Base-by-base conservation (phyloP, 371 early-diverging fungal species). In the Rhizopus arrhizus region DNA sequence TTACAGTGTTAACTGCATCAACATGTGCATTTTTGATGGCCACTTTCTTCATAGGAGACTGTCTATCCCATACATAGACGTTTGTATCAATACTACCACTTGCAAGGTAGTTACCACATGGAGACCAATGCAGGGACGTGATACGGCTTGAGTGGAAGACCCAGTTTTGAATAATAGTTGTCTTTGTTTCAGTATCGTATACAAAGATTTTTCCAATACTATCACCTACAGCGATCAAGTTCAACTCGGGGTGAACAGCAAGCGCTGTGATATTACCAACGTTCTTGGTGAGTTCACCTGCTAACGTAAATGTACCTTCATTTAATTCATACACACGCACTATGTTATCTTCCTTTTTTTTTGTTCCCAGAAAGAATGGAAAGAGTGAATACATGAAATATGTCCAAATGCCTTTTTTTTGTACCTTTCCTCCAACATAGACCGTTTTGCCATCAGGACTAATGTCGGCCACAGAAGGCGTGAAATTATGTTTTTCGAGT, bases 81-180 rank as follows among this genome's bases (percentile, higher is more conserved):
- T 92, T 86, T 59, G 94, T 92, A 70, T 98, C 98, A 47, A 97
- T 81, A 41, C 90, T 82, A 15, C 91, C 91, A 45, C 92, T 91
- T 2, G 87, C 96, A 4, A 91, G 87, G 66, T 89, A 87, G 11
- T 65, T 59, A 10, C 90, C 87, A 69, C 91, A 91, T 4, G 82
- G 77, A 5, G 91, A 85, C 95, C 96, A 97, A 0, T 78, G 73
- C 33, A 98, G 65, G 7, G 77, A 72, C 58, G 88, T 89, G 56
- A 98, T 84, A 33, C 93, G 88, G n/a, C 91, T 93, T 3, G 85
- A 85, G 74, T 98, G 98, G 81, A 90, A 92, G 10, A 89, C 89
- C 96, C 97, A 98, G 35, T 85, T 87, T 56, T 83, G 76, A 28
- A 89, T 74, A 46, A 69, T 82, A 2, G 87, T 47, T 69, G 75